A percentile compares a stretch with the other conserved stretches of the same genome.
phyloP scores from a whole-genome alignment of 352 stramenopile genomes.

The Pythium aristosporum region DNA sequence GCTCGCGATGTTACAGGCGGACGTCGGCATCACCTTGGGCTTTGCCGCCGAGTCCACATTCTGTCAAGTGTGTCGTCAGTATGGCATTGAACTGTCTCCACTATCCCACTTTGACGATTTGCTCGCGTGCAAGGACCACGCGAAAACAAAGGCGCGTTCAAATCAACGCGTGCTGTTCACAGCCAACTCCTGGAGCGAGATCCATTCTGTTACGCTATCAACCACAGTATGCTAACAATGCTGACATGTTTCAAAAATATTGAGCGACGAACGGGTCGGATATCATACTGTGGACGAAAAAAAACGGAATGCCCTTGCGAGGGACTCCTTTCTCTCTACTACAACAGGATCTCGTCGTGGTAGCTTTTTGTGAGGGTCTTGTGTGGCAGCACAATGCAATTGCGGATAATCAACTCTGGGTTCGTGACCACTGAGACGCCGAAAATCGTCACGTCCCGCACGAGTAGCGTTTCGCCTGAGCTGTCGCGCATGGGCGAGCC shows the following conservation, averaged over 20 bases:
- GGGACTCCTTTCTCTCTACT: conserved; percentile 12
- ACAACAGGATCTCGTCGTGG: conserved; percentile 89
- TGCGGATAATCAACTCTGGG: conserved; percentile 87
- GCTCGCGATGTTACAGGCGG: conserved; percentile 55
- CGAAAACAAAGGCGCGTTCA: neutral
- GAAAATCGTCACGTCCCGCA: conserved; percentile 89
- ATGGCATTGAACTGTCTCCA: conserved; percentile 35
- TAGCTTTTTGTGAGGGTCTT: conserved; percentile 88
- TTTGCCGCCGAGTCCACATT: conserved; percentile 26
- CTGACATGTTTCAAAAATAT: conserved; percentile 8
- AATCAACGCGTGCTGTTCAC: conserved; percentile 33
- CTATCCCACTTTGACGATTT: conserved; percentile 18
- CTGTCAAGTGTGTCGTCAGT: conserved; percentile 28
- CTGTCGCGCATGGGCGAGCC: conserved; percentile 68
- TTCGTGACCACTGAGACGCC: conserved; percentile 86
- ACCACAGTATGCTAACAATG: neutral
- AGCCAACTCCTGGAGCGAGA: conserved; percentile 27
- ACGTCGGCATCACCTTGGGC: conserved; percentile 52
- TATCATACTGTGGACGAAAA: no score
- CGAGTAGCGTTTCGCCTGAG: conserved; percentile 68
- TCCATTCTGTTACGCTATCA: conserved; percentile 10
- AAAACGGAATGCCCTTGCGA: neutral
- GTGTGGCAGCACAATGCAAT: conserved; percentile 87
- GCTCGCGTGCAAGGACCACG: neutral
- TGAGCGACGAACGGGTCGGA: neutral